A percentile compares a stretch with the other conserved stretches of the same genome.
Conservation (phyloP, 305 asterid genomes). For the Fraxinus ornus region DNA sequence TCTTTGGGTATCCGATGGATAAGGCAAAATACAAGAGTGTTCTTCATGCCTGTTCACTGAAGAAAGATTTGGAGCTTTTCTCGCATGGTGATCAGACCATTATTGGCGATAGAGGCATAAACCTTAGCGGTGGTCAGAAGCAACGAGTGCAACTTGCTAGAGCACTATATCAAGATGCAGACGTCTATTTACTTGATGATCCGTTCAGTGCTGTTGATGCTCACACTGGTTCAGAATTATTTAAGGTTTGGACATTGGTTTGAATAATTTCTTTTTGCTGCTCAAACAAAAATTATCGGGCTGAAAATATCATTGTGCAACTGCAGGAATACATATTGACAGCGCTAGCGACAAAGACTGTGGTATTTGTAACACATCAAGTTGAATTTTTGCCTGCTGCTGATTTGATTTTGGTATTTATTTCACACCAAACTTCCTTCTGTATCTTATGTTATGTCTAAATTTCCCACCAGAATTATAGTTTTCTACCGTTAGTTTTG, state of each 20-base stretch:
- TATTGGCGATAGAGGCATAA: constrained; percentile 81
- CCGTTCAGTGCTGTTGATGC: constrained; percentile 89
- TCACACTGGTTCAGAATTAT: constrained; percentile 83
- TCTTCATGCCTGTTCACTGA: constrained; percentile 75
- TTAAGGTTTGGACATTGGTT: constrained; percentile 50
- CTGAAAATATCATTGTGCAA: constrained; percentile 33
- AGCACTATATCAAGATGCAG: constrained; percentile 82
- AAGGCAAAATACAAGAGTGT: constrained; percentile 81
- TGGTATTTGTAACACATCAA: constrained; percentile 88
- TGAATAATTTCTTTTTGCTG: constrained; percentile 1
- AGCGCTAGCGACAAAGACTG: constrained; percentile 77
- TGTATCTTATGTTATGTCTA: neutral
- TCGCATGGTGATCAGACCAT: constrained; percentile 81
- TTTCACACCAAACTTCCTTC: constrained; percentile 11
- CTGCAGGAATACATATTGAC: constrained; percentile 86
- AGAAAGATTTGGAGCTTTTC: constrained; percentile 67
- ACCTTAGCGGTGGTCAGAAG: constrained; percentile 85
- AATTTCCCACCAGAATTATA: neutral
- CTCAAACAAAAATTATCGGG: constrained; percentile 16
- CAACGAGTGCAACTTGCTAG: constrained; percentile 81
- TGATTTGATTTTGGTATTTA: constrained; percentile 83
- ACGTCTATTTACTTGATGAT: constrained; percentile 72
- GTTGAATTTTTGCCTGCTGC: constrained; percentile 92
- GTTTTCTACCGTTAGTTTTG: neutral
- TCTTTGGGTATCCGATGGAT: constrained; percentile 93